Evolutionary conservation across 257 asterid genomes (phyloP).

Genomic region (Capsicum baccatum): DNA sequence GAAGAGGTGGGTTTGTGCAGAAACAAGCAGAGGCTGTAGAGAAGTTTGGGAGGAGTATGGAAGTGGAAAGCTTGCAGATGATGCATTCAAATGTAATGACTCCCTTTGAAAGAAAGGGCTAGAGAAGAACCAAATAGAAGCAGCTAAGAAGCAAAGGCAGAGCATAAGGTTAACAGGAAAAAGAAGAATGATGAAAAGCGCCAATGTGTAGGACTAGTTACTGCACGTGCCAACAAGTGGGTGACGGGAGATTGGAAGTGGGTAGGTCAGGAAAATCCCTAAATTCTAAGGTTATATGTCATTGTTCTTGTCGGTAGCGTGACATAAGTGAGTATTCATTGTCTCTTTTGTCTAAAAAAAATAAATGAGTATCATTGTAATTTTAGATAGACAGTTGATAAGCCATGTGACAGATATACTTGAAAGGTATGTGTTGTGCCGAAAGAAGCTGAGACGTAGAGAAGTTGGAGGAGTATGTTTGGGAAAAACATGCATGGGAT

Average conservation of each 20-base stretch:
- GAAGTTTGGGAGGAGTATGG: not conserved
- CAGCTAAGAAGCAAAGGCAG: too few relatives aligned
- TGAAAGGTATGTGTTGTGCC: not conserved
- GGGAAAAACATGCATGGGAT: constrained; percentile 8
- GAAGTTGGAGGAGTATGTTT: constrained; percentile 2
- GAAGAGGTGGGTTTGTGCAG: not conserved
- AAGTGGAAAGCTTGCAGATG: not conserved
- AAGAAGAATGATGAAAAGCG: too few relatives aligned
- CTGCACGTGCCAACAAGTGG: not conserved
- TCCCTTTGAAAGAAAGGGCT: too few relatives aligned
- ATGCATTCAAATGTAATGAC: too few relatives aligned
- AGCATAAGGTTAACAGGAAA: too few relatives aligned
- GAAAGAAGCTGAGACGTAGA: not conserved
- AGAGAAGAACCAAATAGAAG: too few relatives aligned
- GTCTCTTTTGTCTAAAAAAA: too few relatives aligned
- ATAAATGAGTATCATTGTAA: not conserved
- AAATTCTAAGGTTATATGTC: not conserved
- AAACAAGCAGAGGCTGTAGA: constrained; percentile 13
- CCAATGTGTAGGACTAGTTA: not conserved
- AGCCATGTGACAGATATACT: not conserved
- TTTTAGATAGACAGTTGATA: not conserved
- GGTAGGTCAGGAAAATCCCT: not conserved
- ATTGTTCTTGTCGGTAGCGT: not conserved
- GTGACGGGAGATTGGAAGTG: not conserved
- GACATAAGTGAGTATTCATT: not conserved